A percentile compares a stretch with the other conserved stretches of the same genome.
Evolutionary conservation across 75 land plant genomes (phyloP).

Genomic region (Cupressus sempervirens): DNA sequence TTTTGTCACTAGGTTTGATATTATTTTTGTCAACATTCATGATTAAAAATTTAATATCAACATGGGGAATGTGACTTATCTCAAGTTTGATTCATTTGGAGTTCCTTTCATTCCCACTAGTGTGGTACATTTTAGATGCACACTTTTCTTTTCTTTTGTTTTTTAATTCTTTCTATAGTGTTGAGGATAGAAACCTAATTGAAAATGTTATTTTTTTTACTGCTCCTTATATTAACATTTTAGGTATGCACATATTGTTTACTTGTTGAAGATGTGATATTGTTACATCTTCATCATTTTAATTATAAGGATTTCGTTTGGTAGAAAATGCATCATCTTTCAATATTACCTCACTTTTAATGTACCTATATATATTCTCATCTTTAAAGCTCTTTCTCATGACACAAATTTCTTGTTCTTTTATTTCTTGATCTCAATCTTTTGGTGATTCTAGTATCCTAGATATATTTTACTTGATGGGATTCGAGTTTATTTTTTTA

Average conservation of each 20-base stretch:
- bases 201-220: neutral
- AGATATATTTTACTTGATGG: too few species aligned
- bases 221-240: constrained; percentile 5
- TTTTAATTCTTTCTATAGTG: neutral
- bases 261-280: constrained; percentile 63
- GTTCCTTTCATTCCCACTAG: constrained; percentile 66
- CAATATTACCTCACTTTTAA: too few species aligned
- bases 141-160: neutral
- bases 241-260: constrained; percentile 80
- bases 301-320: too few species aligned
- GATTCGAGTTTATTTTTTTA: too few species aligned
- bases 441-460: too few species aligned
- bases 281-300: too few species aligned
- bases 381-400: too few species aligned
- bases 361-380: too few species aligned
- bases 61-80: constrained; percentile 49
- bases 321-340: too few species aligned
- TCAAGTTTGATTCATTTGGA: constrained; percentile 80
- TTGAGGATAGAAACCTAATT: neutral
- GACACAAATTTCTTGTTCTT: too few species aligned
- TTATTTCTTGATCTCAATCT: too few species aligned
- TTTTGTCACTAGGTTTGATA: neutral
- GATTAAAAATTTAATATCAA: constrained; percentile 71
- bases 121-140: constrained; percentile 31
- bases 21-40: constrained; percentile 40